Evolutionary conservation across 106 monocot genomes (phyloP).

Genomic region (Allium fistulosum): DNA sequence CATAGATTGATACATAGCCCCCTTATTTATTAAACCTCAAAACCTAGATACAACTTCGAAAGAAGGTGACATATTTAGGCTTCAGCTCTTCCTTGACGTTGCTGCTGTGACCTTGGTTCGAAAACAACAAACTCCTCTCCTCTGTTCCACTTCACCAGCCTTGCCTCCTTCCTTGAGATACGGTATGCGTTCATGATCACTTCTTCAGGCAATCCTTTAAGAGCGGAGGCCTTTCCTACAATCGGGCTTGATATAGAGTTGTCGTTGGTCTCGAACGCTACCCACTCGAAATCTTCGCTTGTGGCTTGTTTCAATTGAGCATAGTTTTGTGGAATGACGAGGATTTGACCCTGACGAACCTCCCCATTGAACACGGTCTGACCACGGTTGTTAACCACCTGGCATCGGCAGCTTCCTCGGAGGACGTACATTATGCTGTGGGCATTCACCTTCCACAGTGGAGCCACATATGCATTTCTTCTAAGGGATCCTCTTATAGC

Average conservation of each 20-base stretch:
- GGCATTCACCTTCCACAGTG: conserved; percentile 18
- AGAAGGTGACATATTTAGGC: background rate
- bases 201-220: conserved; percentile 14
- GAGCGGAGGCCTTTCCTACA: conserved; percentile 18
- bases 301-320: conserved; percentile 8
- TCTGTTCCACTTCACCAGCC: conserved; percentile 1
- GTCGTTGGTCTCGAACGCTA: conserved; percentile 18
- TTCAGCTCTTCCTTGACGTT: background rate
- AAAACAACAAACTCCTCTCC: background rate
- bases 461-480: conserved; percentile 1
- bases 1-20: too few relatives aligned
- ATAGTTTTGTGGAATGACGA: conserved; percentile 19
- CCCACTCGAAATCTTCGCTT: conserved; percentile 28
- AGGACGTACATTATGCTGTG: conserved; percentile 22
- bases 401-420: conserved; percentile 10
- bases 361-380: conserved; percentile 9
- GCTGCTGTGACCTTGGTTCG: background rate
- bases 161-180: conserved; percentile 6
- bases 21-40: too few relatives aligned
- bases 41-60: too few relatives aligned
- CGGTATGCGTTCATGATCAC: conserved; percentile 22
- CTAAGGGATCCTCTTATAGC: conserved; percentile 15
- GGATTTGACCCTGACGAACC: conserved; percentile 13
- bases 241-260: conserved; percentile 8
- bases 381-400: conserved; percentile 14